Percentiles rank a stretch among this genome's conserved stretches.
Conservation (phyloP, 805 yeast species). For the Saccharomycopsis sp. region DNA sequence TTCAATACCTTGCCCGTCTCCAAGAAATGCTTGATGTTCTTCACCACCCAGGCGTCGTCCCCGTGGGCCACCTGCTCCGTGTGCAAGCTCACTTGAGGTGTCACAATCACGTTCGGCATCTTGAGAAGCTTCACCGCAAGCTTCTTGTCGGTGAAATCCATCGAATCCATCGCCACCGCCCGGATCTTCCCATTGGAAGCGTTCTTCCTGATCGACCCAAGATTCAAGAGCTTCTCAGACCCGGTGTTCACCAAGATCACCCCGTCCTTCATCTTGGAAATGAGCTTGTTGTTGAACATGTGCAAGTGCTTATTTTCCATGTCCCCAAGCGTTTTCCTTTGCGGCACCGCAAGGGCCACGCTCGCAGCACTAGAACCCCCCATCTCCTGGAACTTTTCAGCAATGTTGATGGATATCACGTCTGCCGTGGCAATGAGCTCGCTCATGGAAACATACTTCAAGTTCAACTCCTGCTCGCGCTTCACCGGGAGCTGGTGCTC, state of each 20-base stretch:
- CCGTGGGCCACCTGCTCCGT: slow-evolving; percentile 6
- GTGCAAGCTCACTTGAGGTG: slow-evolving; percentile 4
- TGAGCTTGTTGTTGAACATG: background rate
- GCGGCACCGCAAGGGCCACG: background rate
- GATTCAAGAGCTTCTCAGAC: slow-evolving; percentile 7
- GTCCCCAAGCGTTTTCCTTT: background rate
- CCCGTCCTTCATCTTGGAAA: slow-evolving; percentile 11
- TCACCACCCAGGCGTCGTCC: slow-evolving; percentile 12
- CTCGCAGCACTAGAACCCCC: background rate
- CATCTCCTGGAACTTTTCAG: background rate
- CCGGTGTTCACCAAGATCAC: slow-evolving; percentile 13
- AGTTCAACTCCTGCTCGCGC: slow-evolving; percentile 5
- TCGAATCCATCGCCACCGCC: slow-evolving; percentile 12
- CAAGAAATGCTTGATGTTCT: slow-evolving; percentile 11
- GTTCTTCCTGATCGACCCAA: slow-evolving; percentile 6
- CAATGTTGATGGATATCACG: slow-evolving; percentile 7
- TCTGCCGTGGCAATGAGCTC: slow-evolving; percentile 1
- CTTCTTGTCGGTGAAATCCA: slow-evolving; percentile 6
- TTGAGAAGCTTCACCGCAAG: slow-evolving; percentile 1
- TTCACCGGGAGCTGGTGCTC: slow-evolving; percentile 1
- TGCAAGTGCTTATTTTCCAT: background rate
- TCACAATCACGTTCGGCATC: slow-evolving; percentile 7
- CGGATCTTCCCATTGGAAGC: slow-evolving; percentile 2
- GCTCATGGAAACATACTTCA: slow-evolving; percentile 11
- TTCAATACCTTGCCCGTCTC: slow-evolving; percentile 23